Conservation (phyloP, 1,284 basidiomycete species). For the Microbotryum intermedium region DNA sequence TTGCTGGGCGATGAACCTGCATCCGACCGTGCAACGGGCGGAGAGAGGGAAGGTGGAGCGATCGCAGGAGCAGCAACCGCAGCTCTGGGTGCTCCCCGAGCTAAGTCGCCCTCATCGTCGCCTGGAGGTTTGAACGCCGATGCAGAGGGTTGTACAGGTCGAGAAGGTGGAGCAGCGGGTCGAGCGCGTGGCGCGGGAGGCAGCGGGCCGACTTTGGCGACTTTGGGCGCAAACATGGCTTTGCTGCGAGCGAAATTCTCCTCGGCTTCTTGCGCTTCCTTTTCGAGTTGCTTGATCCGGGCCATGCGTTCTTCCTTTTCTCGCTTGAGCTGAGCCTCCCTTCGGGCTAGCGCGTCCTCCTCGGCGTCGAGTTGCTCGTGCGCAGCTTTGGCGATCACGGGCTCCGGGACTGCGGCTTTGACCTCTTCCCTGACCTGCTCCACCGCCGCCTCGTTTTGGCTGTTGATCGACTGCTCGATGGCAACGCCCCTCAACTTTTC, state of each 20-base stretch:
- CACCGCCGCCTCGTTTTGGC: constrained; percentile 35
- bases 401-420: constrained; percentile 8
- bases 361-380: constrained; percentile 48
- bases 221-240: constrained; percentile 21
- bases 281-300: constrained; percentile 40
- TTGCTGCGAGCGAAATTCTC: constrained; percentile 32
- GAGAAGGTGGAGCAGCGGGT: constrained; percentile 15
- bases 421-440: constrained; percentile 29
- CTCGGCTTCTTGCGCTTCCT: constrained; percentile 57
- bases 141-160: not conserved
- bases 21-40: not conserved
- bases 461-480: constrained; percentile 30
- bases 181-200: constrained; percentile 27
- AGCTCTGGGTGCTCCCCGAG: constrained; percentile 39
- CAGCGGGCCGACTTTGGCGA: constrained; percentile 26
- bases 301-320: constrained; percentile 46
- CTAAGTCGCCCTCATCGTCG: constrained; percentile 20
- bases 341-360: constrained; percentile 62
- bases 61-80: constrained; percentile 38
- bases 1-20: not conserved
- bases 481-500: constrained; percentile 46
- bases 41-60: constrained; percentile 20
- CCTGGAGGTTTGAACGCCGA: not conserved
- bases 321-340: constrained; percentile 66
- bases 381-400: constrained; percentile 13